Conservation (phyloP, 208 protist genomes). For the Leishmania martiniquensis region DNA sequence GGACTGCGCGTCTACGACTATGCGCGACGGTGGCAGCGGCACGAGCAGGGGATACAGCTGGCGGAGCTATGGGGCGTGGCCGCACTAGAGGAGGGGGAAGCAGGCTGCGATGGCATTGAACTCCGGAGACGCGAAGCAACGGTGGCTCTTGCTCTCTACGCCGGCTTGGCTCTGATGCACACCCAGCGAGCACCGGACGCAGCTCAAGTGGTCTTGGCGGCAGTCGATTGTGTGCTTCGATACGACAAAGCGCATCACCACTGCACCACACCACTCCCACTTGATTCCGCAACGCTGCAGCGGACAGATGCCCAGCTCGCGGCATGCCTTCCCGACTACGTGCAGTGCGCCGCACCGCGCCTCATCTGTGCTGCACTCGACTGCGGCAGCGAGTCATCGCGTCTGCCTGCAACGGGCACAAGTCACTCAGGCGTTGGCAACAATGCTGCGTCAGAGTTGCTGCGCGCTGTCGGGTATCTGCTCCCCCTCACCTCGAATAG, state of each 20-base stretch:
- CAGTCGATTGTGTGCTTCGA: slow-evolving; percentile 16
- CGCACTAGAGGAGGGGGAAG: slow-evolving; percentile 5
- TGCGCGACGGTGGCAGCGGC: neutral
- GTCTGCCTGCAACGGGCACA: neutral
- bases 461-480: slow-evolving; percentile 13
- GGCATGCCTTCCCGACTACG: slow-evolving; percentile 13
- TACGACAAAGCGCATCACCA: slow-evolving; percentile 25
- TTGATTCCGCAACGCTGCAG: slow-evolving; percentile 4
- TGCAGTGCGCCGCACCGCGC: slow-evolving; percentile 26
- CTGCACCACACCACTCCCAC: neutral
- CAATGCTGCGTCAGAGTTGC: neutral
- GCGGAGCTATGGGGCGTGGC: slow-evolving; percentile 19
- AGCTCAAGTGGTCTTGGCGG: neutral
- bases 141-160: slow-evolving; percentile 13
- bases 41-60: slow-evolving; percentile 5
- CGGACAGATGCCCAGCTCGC: slow-evolving; percentile 19
- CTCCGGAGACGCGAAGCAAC: slow-evolving; percentile 22
- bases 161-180: slow-evolving; percentile 5
- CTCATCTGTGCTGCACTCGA: slow-evolving; percentile 12
- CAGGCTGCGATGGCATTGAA: neutral
- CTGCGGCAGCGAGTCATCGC: neutral
- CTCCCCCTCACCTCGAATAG: slow-evolving; percentile 20
- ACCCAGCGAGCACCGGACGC: slow-evolving; percentile 3
- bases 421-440: neutral
- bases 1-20: slow-evolving; percentile 11